Base-by-base conservation (phyloP, 345 rosid species). In the Populus ilicifolia region DNA sequence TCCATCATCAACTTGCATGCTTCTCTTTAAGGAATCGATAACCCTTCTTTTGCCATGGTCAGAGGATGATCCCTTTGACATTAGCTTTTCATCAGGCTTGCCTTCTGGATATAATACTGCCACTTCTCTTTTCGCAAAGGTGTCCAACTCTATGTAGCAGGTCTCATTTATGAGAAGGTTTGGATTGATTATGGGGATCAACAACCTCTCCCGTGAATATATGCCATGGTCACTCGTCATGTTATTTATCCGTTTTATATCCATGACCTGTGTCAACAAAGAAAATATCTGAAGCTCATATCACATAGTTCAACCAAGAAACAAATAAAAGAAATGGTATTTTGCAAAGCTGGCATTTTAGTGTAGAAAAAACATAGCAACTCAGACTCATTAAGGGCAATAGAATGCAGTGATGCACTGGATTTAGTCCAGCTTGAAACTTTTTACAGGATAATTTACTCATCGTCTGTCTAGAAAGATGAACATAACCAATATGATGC, bases 201-300 rank as follows among this genome's bases (percentile, higher is more conserved):
- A 83, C 27, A 95, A 82, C 77, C 98, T 90, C 83, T 93, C 94
- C 85, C 96, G 89, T 6, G 97, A 93, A 79, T 90, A 84, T 25
- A 93, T 93, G 35, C 91, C 97, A 39, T 92, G 97, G 80, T 95
- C 98, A 48, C 97, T 93, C 89, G 86, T 93, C 93, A 92, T 92
- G 85, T 92, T 95, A 83, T 95, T 95, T 65, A 95, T 74, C 8
- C 91, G 82, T 81, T 88, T 93, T 71, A 95, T 90, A 80, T 90
- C 94, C 91, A 87, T 84, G 63, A 92, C 98, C 99, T 93, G 79
- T 8, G 27, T 77, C 83, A 27, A 29, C 54, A 56, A 20, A 78
- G 80, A 18, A 25, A 73, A 73, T 2, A 48, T 39, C 17, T 10
- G 21, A 61, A 8, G 16, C 21, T 25, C 2, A 27, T 63, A 6